These are phyloP conservation scores for Magnolia officinalis DNA, from an alignment of 164 flowering plant genomes.

Conservation along the genomic window DNA sequence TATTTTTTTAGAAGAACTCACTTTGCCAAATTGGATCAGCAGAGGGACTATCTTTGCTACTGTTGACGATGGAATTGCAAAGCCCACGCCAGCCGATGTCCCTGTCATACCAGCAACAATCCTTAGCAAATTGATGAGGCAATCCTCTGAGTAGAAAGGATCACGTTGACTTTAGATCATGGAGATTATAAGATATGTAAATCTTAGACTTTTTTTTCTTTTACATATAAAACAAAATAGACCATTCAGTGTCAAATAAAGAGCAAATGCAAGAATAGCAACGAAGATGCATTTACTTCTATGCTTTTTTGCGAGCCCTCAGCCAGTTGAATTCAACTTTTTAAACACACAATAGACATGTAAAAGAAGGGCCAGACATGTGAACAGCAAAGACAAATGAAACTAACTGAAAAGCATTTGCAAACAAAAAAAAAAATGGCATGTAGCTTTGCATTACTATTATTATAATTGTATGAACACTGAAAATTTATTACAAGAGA, in stretches of 20 bases:
- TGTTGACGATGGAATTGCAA: slow-evolving; percentile 91
- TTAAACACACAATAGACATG: background rate
- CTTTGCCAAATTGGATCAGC: slow-evolving; percentile 82
- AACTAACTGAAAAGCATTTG: background rate
- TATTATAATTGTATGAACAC: no score
- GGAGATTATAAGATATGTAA: background rate
- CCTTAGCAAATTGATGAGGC: background rate
- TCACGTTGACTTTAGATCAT: background rate
- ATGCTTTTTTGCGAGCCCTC: background rate
- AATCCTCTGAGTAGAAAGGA: background rate
- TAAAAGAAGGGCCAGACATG: background rate
- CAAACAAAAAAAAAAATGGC: background rate
- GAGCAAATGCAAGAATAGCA: slow-evolving; percentile 5
- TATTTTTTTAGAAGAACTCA: slow-evolving; percentile 19
- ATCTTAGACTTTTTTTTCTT: background rate
- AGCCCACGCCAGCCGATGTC: slow-evolving; percentile 94
- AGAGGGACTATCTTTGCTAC: slow-evolving; percentile 81
- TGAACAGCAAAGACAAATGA: background rate
- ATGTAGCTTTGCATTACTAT: no score
- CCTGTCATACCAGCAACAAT: slow-evolving; percentile 40
- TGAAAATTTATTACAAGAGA: no score
- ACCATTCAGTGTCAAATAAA: background rate
- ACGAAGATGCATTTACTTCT: background rate
- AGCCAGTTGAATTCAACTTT: background rate
- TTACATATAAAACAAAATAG: background rate